Conservation (phyloP, 805 yeast species). For the Candida mattraensis region DNA sequence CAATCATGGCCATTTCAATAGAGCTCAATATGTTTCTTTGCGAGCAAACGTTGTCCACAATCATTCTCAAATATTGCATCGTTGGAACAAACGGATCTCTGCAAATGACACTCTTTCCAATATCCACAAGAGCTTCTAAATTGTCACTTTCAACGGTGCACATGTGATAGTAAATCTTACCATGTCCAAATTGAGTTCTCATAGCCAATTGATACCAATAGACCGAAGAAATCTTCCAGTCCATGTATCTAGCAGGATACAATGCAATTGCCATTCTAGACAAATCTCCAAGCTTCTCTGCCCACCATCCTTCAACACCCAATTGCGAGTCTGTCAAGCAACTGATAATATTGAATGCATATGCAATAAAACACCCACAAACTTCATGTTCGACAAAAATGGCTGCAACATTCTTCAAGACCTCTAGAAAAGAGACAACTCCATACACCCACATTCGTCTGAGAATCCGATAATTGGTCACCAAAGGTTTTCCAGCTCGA, state of each 20-base stretch:
- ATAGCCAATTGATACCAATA: slow-evolving; percentile 79
- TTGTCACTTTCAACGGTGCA: slow-evolving; percentile 81
- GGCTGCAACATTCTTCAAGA: slow-evolving; percentile 69
- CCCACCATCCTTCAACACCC: slow-evolving; percentile 74
- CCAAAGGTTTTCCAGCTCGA: slow-evolving; percentile 74
- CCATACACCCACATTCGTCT: slow-evolving; percentile 86
- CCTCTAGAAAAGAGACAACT: slow-evolving; percentile 76
- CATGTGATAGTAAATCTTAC: slow-evolving; percentile 83
- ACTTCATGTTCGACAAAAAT: slow-evolving; percentile 74
- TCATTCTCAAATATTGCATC: slow-evolving; percentile 71
- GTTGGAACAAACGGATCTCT: slow-evolving; percentile 85
- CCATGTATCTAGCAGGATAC: slow-evolving; percentile 75
- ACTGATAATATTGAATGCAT: slow-evolving; percentile 63
- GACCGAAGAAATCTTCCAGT: slow-evolving; percentile 83
- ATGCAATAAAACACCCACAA: slow-evolving; percentile 70
- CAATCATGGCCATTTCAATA: slow-evolving; percentile 59
- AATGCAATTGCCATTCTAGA: slow-evolving; percentile 87
- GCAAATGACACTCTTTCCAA: slow-evolving; percentile 77
- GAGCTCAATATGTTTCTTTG: slow-evolving; percentile 58
- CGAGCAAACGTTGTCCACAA: slow-evolving; percentile 75
- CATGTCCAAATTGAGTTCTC: slow-evolving; percentile 76
- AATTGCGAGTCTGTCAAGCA: slow-evolving; percentile 53
- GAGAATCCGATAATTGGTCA: slow-evolving; percentile 74
- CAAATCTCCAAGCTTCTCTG: slow-evolving; percentile 81
- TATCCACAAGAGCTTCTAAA: slow-evolving; percentile 73